Percentiles rank a stretch among this genome's conserved stretches.
Conservation (phyloP, 176 grass and related monocot species). For the Juncus effusus region DNA sequence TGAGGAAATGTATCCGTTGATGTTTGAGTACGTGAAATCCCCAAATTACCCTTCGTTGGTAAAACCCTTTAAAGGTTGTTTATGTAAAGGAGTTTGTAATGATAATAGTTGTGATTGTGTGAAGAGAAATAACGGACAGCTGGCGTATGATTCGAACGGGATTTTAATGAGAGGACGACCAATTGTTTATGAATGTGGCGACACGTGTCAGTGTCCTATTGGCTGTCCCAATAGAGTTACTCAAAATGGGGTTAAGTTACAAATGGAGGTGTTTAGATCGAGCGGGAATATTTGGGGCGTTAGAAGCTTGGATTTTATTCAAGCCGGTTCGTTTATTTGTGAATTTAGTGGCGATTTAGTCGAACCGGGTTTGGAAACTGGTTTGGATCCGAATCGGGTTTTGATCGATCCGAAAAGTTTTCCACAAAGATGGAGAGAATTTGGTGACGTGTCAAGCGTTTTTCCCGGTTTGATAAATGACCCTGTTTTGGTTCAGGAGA, state of each 20-base stretch:
- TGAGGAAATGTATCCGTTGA: conserved; percentile 39
- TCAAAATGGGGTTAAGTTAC: conserved; percentile 70
- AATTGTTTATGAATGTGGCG: conserved; percentile 72
- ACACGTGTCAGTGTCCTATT: conserved; percentile 43
- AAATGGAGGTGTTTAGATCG: conserved; percentile 74
- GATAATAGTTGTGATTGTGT: conserved; percentile 40
- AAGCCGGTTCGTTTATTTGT: conserved; percentile 61
- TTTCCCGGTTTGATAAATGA: conserved; percentile 23
- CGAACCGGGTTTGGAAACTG: neutral
- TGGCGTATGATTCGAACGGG: conserved; percentile 45
- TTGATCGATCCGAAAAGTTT: conserved; percentile 53
- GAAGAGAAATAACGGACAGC: conserved; percentile 36
- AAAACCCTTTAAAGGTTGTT: conserved; percentile 34
- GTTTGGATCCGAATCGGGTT: neutral
- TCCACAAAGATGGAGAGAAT: conserved; percentile 68
- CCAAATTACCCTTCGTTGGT: conserved; percentile 35
- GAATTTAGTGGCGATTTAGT: conserved; percentile 63
- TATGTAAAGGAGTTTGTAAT: conserved; percentile 28
- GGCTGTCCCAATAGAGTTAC: conserved; percentile 58
- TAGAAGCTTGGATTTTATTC: conserved; percentile 70
- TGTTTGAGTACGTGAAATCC: conserved; percentile 37
- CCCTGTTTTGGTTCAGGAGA: conserved; percentile 10
- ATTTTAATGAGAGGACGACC: conserved; percentile 59
- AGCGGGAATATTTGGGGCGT: conserved; percentile 73
- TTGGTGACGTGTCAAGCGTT: conserved; percentile 56